Evolutionary conservation across 768 basidiomycete species (phyloP), one percentile per base, ranked within the genome.

Genomic region (Austroboletus festivus): DNA sequence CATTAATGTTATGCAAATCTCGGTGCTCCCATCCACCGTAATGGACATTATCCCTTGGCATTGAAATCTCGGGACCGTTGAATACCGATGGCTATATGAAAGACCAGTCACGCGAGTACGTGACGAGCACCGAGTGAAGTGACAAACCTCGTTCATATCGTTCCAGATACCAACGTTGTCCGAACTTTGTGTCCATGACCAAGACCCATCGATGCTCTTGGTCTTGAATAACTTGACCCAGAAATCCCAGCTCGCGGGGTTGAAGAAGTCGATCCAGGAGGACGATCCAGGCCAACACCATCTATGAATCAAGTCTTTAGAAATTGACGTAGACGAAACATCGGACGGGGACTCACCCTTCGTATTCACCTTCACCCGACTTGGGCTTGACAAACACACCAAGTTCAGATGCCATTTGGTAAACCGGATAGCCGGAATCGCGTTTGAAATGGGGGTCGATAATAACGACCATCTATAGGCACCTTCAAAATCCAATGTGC

Each of bases 261-360:
- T 86, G 81, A 98, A 96, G 71, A 91, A 96, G 63, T 99, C 96
- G 33, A 93, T 85, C 95, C 95, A 99, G 6, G 93, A 88, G 53
- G 86, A 89, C 67, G 86, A 92, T 31, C 96, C 96, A 20, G 90
- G 82, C 96, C 96, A 99, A 69, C 96, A 99, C 93, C 93, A 97
- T 38, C 61, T 62, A 37, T 13, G 18, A 43, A 1, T 15, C n/a
- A 21, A 2, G 2, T 26, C 0, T n/a, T 55, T 13, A 16, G 28
- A 7, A 7, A n/a, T n/a, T 1, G 4, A 19, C 5, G 22, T 41
- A 2, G 8, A 33, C 15, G 22, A 28, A 19, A 28, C 28, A 5
- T 35, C 8, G 8, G 34, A 34, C 12, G 38, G 11, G 22, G 18
- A 31, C 62, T n/a, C 47, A 64, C 61, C 96, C 96, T 59, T 97